Evolutionary conservation across 371 early-diverging fungal species (phyloP).

Genomic region (Cokeromyces recurvatus): DNA sequence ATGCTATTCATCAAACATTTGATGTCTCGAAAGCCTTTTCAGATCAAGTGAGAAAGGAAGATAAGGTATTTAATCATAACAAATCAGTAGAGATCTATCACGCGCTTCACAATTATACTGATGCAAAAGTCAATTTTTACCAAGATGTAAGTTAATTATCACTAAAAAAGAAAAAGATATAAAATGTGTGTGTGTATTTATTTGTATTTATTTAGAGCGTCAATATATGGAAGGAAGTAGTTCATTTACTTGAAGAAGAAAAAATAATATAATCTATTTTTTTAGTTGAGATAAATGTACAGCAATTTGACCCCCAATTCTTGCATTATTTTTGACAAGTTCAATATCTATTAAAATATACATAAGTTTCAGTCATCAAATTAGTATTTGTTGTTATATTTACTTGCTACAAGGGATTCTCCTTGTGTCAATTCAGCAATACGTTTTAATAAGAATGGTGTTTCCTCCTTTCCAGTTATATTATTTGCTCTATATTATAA

Average conservation of each 20-base stretch:
- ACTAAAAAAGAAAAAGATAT: no score
- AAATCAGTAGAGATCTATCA: constrained; percentile 82
- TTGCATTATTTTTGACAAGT: constrained; percentile 87
- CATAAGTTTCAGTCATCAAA: no score
- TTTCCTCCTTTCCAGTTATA: constrained; percentile 81
- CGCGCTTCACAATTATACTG: constrained; percentile 64
- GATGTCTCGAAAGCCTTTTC: constrained; percentile 73
- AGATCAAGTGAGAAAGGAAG: constrained; percentile 76
- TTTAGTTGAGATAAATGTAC: constrained; percentile 11
- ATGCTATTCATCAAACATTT: constrained; percentile 71
- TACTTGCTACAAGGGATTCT: constrained; percentile 77
- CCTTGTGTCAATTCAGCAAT: constrained; percentile 80
- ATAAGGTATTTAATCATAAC: constrained; percentile 67
- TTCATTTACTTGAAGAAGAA: constrained; percentile 50
- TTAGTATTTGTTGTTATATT: no score
- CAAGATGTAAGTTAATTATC: constrained; percentile 57
- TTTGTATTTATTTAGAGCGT: no score
- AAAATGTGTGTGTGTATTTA: no score
- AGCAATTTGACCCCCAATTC: constrained; percentile 77
- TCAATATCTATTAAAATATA: constrained; percentile 67
- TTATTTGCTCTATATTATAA: constrained; percentile 38
- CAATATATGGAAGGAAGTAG: constrained; percentile 64
- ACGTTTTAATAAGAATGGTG: constrained; percentile 84
- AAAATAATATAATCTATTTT: neutral
- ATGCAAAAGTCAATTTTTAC: constrained; percentile 77